Base-by-base conservation (phyloP, 2,329 filamentous ascomycete genomes). In the Aspergillus felis region DNA sequence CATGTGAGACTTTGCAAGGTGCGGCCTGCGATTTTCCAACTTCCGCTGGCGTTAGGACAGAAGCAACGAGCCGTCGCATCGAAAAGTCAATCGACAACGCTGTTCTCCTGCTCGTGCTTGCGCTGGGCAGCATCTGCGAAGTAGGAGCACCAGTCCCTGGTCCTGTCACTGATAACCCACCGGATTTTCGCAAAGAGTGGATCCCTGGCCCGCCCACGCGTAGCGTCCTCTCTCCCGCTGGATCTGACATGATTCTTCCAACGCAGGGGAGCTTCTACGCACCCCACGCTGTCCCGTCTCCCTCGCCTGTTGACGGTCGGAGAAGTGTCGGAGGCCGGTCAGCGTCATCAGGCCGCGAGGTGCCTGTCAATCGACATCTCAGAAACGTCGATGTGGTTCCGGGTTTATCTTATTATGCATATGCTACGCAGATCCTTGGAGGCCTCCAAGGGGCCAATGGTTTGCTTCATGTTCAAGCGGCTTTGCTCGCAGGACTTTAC, bases 391-490 rank as follows among this genome's bases (percentile, higher is more conserved):
- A 97, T 66, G 83, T 89, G 6, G 89, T 97, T 59, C 93, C 94
- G 0, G 94, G 94, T 0, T 78, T 97, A 57, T 89, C 92, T 29
- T 97, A 97, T 71, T 97, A 92, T 71, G 89, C 90, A 1, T 87
- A 90, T 60, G 93, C 92, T 2, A 88, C 88, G 1, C 89, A 94
- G 60, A 96, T 97, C 41, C 78, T 97, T 17, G 92, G 92, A 4
- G 89, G 89, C 57, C 86, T 94, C 52, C 82, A 87, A 38, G 92
- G 90, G 12, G 89, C 89, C 0, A 90, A 88, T 60, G 89, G 90
- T 47, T 80, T 97, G 57, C 87, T 89, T 62, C 89, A 94, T 68
- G 90, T 95, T 4, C 92, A 96, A 71, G 90, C 89, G 7, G 87
- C 87, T 65, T 84, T 97, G 25, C 82, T 97, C 50, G 91, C 91